phyloP scores from a whole-genome alignment of 768 basidiomycete genomes.

The Rhizopogon vesiculosus region DNA sequence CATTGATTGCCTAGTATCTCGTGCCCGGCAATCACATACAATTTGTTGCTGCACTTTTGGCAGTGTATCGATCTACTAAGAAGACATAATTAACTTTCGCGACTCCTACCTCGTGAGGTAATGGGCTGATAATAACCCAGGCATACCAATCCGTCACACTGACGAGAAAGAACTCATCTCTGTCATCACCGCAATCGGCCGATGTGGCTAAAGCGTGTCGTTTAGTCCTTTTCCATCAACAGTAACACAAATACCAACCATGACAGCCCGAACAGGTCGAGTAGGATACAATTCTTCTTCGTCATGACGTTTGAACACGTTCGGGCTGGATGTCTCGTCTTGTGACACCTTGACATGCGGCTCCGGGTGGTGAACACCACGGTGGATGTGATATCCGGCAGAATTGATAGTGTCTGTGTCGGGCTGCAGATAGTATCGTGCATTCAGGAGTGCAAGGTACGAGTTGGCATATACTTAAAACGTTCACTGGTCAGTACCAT shows the following conservation, averaged over 20 bases:
- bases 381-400: neutral
- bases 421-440: neutral
- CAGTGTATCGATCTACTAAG: no score
- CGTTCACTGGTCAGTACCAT: neutral
- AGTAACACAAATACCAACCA: neutral
- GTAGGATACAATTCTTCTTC: neutral
- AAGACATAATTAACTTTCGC: no score
- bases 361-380: neutral
- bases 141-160: neutral
- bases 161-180: neutral
- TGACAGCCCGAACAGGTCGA: neutral
- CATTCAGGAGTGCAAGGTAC: neutral
- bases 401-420: neutral
- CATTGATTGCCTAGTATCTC: no score
- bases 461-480: constrained; percentile 1
- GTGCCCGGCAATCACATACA: no score
- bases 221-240: neutral
- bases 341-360: neutral
- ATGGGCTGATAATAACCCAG: no score
- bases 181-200: neutral
- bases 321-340: neutral
- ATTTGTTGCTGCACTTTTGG: no score
- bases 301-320: neutral
- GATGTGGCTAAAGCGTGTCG: neutral
- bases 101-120: no score